Evolutionary conservation across 192 early-diverging fungal species (phyloP).

Genomic region (Haplosporangium gracile): DNA sequence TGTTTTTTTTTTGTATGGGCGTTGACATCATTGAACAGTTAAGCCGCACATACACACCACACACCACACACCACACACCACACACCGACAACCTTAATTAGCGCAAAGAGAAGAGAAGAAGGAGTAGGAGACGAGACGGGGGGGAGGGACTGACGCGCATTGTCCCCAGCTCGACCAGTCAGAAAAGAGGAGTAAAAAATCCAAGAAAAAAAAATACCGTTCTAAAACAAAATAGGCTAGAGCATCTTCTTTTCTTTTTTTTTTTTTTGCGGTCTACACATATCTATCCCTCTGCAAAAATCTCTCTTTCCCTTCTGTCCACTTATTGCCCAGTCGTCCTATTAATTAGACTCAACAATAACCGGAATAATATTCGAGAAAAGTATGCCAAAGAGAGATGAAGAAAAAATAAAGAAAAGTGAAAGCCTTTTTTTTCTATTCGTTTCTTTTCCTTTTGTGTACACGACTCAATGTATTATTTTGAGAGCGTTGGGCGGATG

Average conservation of each 20-base stretch:
- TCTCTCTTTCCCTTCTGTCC: not conserved
- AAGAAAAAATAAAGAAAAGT: not conserved
- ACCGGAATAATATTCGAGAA: not conserved
- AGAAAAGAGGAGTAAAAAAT: not conserved
- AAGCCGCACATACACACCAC: not conserved
- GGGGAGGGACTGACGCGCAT: slow-evolving; percentile 1
- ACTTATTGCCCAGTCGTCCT: not conserved
- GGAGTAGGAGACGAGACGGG: too few relatives aligned
- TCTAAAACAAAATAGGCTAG: not conserved
- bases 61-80: too few relatives aligned
- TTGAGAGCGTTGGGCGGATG: slow-evolving; percentile 2
- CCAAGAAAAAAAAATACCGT: not conserved
- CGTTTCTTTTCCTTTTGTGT: not conserved
- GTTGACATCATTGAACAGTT: not conserved
- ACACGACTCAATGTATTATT: not conserved
- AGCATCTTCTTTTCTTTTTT: not conserved
- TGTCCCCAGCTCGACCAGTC: not conserved
- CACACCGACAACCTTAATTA: not conserved
- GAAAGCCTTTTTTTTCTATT: not conserved
- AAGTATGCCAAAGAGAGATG: not conserved
- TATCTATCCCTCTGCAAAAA: not conserved
- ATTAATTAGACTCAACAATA: not conserved
- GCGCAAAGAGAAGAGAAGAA: not conserved
- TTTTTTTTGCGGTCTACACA: not conserved
- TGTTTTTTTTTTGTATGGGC: not conserved